Evolutionary conservation across 208 protist genomes (phyloP).

Genomic region (Leishmania martiniquensis): DNA sequence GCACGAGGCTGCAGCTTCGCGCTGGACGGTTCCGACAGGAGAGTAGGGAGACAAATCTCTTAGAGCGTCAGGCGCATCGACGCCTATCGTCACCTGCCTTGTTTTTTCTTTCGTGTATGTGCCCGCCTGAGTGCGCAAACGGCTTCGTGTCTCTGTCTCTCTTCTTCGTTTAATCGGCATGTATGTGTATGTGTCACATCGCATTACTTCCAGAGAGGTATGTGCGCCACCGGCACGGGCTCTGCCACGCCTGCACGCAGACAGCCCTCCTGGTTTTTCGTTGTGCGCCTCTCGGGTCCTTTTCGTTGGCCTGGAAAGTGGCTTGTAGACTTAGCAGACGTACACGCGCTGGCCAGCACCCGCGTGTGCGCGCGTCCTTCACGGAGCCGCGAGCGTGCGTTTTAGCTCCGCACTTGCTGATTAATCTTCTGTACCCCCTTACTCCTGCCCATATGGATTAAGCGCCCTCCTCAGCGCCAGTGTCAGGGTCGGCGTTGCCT

Average conservation of each 20-base stretch:
- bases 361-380: not conserved
- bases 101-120: not conserved
- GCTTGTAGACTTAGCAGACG: not conserved
- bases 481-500: not conserved
- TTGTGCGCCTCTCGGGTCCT: not conserved
- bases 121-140: not conserved
- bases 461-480: conserved; percentile 20
- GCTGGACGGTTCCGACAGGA: not conserved
- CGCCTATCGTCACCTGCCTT: not conserved
- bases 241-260: not conserved
- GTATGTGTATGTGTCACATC: not conserved
- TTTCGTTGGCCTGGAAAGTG: too few species aligned
- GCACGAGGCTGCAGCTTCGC: not conserved
- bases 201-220: not conserved
- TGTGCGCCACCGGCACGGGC: not conserved
- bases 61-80: not conserved
- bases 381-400: not conserved
- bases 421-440: not conserved
- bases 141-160: not conserved
- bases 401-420: not conserved
- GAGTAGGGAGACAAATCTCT: too few species aligned
- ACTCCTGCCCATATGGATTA: conserved; percentile 14
- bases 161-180: not conserved
- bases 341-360: not conserved
- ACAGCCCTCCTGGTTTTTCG: not conserved